Evolutionary conservation across 768 basidiomycete genomes (phyloP).

Genomic region (Chlorophyllum brunneum): DNA sequence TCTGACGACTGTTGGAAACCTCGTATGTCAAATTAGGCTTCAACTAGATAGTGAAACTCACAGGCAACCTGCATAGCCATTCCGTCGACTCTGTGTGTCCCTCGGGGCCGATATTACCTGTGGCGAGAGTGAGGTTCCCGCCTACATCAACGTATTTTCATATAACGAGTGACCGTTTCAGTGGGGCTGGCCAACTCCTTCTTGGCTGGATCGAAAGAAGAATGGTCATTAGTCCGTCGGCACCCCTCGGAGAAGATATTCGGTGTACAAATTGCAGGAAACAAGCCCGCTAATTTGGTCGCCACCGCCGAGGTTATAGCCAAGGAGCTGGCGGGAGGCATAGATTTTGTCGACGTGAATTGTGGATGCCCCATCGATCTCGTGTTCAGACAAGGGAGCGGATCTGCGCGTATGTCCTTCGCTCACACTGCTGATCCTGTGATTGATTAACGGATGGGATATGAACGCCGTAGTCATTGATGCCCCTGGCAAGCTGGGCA

Average conservation of each 20-base stretch:
- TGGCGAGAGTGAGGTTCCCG: conserved; percentile 68
- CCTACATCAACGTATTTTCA: neutral
- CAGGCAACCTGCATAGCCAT: conserved; percentile 53
- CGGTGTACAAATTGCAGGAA: conserved; percentile 91
- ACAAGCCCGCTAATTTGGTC: conserved; percentile 74
- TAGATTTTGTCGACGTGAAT: conserved; percentile 95
- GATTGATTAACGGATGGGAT: conserved; percentile 1
- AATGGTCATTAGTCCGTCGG: conserved; percentile 90
- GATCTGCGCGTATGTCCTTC: conserved; percentile 70
- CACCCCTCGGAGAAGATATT: conserved; percentile 86
- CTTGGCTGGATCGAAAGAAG: conserved; percentile 82
- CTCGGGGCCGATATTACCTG: conserved; percentile 94
- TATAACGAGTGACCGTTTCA: conserved; percentile 21
- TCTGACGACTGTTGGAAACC: conserved; percentile 91
- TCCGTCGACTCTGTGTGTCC: conserved; percentile 82
- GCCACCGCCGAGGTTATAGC: conserved; percentile 80
- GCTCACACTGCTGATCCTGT: conserved; percentile 1
- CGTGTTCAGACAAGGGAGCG: conserved; percentile 88
- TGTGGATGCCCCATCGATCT: conserved; percentile 98
- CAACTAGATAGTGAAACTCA: neutral
- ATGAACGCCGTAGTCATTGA: conserved; percentile 63
- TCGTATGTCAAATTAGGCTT: conserved; percentile 46
- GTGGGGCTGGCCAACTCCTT: conserved; percentile 95
- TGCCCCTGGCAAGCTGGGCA: conserved; percentile 74
- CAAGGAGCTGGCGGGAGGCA: conserved; percentile 54